These are phyloP conservation scores for Fraxinus greggii DNA, from an alignment of 305 asterid genomes.

Conservation along the genomic window DNA sequence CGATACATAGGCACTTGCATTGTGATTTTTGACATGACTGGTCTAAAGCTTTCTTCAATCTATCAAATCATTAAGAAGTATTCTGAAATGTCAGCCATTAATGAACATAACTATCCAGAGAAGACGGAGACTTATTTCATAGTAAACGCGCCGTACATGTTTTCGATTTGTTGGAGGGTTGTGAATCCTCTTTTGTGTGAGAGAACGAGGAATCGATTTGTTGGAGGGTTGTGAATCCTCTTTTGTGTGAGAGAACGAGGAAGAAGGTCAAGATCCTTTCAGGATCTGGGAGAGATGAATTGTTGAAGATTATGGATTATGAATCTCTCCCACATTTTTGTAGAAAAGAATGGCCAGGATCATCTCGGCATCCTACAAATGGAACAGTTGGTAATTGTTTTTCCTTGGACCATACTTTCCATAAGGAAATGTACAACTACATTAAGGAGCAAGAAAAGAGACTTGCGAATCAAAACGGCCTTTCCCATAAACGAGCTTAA, in stretches of 20 bases:
- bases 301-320: slow-evolving; percentile 85
- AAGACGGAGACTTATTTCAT: slow-evolving; percentile 81
- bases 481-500: slow-evolving; percentile 44
- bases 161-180: slow-evolving; percentile 97
- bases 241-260: slow-evolving; percentile 81
- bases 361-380: slow-evolving; percentile 44
- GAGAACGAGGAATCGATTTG: slow-evolving; percentile 88
- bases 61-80: slow-evolving; percentile 47
- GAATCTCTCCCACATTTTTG: slow-evolving; percentile 90
- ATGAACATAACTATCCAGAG: slow-evolving; percentile 92
- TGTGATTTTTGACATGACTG: slow-evolving; percentile 89
- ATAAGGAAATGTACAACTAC: slow-evolving; percentile 62
- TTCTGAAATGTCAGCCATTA: slow-evolving; percentile 70
- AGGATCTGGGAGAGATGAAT: slow-evolving; percentile 72
- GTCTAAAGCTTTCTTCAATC: slow-evolving; percentile 81
- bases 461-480: slow-evolving; percentile 55
- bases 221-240: slow-evolving; percentile 96
- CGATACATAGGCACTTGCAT: slow-evolving; percentile 71
- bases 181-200: slow-evolving; percentile 86
- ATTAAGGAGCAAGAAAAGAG: slow-evolving; percentile 65
- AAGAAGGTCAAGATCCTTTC: slow-evolving; percentile 84
- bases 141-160: slow-evolving; percentile 85
- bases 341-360: slow-evolving; percentile 64
- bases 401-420: slow-evolving; percentile 73
- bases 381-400: slow-evolving; percentile 57